Conservation (phyloP, 2,329 filamentous ascomycete genomes). For the Metarhizium robertsii region DNA sequence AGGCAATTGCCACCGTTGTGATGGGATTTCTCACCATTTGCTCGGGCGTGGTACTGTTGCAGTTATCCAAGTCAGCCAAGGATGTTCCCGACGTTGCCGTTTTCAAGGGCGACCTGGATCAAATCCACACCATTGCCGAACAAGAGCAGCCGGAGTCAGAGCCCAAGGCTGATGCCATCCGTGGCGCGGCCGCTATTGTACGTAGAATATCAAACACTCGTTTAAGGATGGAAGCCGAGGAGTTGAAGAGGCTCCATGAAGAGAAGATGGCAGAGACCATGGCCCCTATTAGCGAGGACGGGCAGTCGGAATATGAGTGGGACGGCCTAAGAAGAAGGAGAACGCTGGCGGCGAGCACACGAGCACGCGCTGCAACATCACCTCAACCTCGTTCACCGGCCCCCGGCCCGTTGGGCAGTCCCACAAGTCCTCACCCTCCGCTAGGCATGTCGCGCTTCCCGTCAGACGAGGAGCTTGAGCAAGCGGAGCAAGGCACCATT, state of each 20-base stretch:
- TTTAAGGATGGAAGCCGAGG: conserved; percentile 69
- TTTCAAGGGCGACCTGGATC: conserved; percentile 86
- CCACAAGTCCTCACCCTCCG: conserved; percentile 21
- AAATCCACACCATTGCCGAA: conserved; percentile 90
- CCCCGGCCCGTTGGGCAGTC: conserved; percentile 11
- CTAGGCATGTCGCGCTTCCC: conserved; percentile 85
- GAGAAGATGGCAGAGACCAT: conserved; percentile 66
- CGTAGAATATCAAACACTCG: conserved; percentile 69
- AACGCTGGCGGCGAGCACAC: conserved; percentile 35
- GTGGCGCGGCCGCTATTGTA: conserved; percentile 80
- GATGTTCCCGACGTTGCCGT: conserved; percentile 91
- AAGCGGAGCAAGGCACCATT: conserved; percentile 39
- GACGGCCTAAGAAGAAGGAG: conserved; percentile 75
- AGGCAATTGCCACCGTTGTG: conserved; percentile 78
- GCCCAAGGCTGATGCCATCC: conserved; percentile 91
- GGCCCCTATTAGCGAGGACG: conserved; percentile 68
- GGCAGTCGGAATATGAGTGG: conserved; percentile 66
- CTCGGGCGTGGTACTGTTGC: conserved; percentile 80
- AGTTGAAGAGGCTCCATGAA: conserved; percentile 67
- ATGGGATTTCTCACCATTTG: conserved; percentile 93
- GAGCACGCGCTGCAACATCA: conserved; percentile 17
- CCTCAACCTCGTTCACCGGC: conserved; percentile 17
- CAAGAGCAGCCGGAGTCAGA: conserved; percentile 95
- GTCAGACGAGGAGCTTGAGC: conserved; percentile 47
- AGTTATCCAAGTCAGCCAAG: conserved; percentile 96